These are phyloP conservation scores for Fennellomyces sp. DNA, from an alignment of 371 early-diverging fungal genomes.

Conservation along the genomic window DNA sequence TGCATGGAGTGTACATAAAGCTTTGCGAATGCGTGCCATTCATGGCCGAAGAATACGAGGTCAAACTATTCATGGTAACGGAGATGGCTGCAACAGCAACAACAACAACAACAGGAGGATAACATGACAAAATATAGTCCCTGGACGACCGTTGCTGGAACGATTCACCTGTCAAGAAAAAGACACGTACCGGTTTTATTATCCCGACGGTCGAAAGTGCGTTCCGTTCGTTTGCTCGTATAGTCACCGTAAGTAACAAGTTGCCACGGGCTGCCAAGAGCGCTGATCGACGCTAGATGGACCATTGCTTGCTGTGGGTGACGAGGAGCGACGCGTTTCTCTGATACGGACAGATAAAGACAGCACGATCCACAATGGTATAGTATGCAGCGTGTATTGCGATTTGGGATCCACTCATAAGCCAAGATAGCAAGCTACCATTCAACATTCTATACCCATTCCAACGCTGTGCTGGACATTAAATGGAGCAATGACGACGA, in stretches of 20 bases:
- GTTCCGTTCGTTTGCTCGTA: constrained; percentile 21
- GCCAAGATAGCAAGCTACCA: constrained; percentile 11
- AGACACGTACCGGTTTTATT: constrained; percentile 20
- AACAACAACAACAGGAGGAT: background rate
- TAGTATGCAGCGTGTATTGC: no score
- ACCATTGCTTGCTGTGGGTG: constrained; percentile 61
- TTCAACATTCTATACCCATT: constrained; percentile 43
- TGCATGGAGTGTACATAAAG: constrained; percentile 11
- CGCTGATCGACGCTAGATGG: constrained; percentile 29
- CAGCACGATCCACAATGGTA: constrained; percentile 31
- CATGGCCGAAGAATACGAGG: constrained; percentile 11
- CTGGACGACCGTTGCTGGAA: background rate
- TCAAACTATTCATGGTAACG: constrained; percentile 9
- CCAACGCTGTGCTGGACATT: constrained; percentile 62
- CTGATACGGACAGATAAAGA: constrained; percentile 55
- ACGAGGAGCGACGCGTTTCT: constrained; percentile 63
- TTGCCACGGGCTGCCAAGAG: background rate
- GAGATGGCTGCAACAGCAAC: background rate
- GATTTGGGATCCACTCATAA: background rate
- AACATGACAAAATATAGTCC: background rate
- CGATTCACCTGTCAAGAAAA: background rate
- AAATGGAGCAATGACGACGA: constrained; percentile 61
- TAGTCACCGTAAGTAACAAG: constrained; percentile 14
- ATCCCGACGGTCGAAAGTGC: constrained; percentile 8
- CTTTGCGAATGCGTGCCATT: constrained; percentile 6